A percentile compares a stretch with the other conserved stretches of the same genome.
phyloP scores from a whole-genome alignment of 2,329 filamentous ascomycete species.

The Huntiella omanensis region DNA sequence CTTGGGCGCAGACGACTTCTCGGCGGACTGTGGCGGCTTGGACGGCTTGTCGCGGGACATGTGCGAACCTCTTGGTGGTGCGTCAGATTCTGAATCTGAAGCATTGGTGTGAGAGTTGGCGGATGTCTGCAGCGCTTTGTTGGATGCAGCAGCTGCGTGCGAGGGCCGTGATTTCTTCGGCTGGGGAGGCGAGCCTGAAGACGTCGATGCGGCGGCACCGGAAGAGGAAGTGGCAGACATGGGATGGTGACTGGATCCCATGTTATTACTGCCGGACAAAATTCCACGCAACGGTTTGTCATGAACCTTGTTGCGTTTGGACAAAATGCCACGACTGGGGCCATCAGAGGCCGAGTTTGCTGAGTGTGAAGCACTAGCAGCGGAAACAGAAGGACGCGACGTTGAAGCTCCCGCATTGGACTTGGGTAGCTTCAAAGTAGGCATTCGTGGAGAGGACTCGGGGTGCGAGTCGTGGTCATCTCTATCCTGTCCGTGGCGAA shows the following conservation, averaged over 20 bases:
- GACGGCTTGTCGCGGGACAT: conserved; percentile 31
- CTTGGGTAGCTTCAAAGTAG: conserved; percentile 2
- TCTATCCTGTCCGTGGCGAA: conserved; percentile 45
- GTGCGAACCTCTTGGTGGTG: conserved; percentile 25
- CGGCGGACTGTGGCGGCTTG: background rate
- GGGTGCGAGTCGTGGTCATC: conserved; percentile 18
- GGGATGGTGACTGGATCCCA: background rate
- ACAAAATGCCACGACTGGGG: conserved; percentile 4
- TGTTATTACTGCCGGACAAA: background rate
- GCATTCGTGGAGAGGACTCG: background rate
- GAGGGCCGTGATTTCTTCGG: conserved; percentile 7
- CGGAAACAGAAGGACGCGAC: background rate
- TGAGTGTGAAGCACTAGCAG: background rate
- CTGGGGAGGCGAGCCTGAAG: conserved; percentile 7
- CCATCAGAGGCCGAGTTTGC: conserved; percentile 2
- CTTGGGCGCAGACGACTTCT: conserved; percentile 21
- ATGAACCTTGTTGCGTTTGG: conserved; percentile 7
- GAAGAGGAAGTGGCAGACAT: background rate
- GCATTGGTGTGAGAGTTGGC: conserved; percentile 19
- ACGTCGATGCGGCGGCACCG: background rate
- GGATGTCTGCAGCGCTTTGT: background rate
- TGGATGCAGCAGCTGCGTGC: background rate
- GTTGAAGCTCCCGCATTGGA: background rate
- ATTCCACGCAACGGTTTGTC: conserved; percentile 1
- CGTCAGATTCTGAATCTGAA: conserved; percentile 37